Evolutionary conservation across 2,329 filamentous ascomycete genomes (phyloP), one percentile per base, ranked within the genome.

Genomic region (Penicillium sp.): DNA sequence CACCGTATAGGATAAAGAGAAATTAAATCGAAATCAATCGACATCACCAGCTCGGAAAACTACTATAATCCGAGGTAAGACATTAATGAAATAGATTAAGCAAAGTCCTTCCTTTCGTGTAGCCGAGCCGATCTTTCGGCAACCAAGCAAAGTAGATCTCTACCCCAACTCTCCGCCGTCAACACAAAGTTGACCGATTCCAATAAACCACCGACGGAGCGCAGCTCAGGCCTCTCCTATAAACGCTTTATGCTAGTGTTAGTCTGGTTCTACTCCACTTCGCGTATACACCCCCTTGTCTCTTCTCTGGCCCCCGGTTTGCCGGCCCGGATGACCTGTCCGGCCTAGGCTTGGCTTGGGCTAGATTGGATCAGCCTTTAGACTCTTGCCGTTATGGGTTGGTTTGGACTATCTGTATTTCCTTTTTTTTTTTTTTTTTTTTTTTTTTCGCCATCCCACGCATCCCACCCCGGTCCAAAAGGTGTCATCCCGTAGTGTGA

Each of bases 211-310:
- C 6, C 29, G 18, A 40, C 25, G 33, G 40, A 41, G 23, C 25
- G 40, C 25, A 44, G 49, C 49, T 51, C 49, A 51, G 49, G 49
- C 49, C 49, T 44, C 49, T 43, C 37, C 40, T 23, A 26, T 51
- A 37, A 41, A 51, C 49, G 49, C n/a, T n/a, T n/a, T n/a, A n/a
- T n/a, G n/a, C n/a, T n/a, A n/a, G n/a, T n/a, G n/a, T n/a, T n/a
- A n/a, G n/a, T n/a, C n/a, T n/a, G n/a, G n/a, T n/a, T n/a, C n/a
- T n/a, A n/a, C n/a, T n/a, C n/a, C n/a, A n/a, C n/a, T 42, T 23
- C 18, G 7, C 40, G 20, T 42, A 25, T 22, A 14, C 7, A 15
- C n/a, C 33, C 33, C 33, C 33, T 37, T 37, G 15, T 37, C 14
- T n/a, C 14, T n/a, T 44, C n/a, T 27, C 23, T 37, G 33, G 40